Evolutionary conservation across 1,284 basidiomycete species (phyloP).

Genomic region (Coniferiporia sulphurascens): DNA sequence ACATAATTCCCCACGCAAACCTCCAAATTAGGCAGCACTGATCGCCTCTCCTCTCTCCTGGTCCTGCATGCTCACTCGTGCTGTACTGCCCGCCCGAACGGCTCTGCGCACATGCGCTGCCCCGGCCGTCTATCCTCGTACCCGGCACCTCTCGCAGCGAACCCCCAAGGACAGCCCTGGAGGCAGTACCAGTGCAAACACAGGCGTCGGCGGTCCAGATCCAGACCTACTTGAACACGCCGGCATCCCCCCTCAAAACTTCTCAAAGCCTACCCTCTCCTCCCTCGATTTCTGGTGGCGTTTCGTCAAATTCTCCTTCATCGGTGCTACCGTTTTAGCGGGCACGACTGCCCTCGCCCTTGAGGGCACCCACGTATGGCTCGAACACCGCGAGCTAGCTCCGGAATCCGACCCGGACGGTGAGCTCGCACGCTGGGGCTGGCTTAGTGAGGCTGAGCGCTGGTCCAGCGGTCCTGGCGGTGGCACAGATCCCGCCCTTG

Average conservation of each 20-base stretch:
- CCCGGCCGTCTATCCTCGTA: background rate
- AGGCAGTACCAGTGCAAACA: background rate
- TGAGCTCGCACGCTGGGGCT: constrained; percentile 60
- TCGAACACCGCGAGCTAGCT: constrained; percentile 59
- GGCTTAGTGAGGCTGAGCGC: constrained; percentile 64
- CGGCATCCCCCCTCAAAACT: constrained; percentile 30
- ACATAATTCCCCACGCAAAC: no score
- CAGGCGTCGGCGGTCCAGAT: background rate
- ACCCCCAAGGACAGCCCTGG: background rate
- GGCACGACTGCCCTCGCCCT: constrained; percentile 40
- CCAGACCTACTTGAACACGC: background rate
- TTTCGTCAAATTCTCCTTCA: constrained; percentile 35
- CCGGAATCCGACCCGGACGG: constrained; percentile 42
- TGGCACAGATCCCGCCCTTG: constrained; percentile 72
- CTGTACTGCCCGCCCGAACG: background rate
- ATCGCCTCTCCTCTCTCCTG: no score
- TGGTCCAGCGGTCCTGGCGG: constrained; percentile 71
- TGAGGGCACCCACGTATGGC: constrained; percentile 64
- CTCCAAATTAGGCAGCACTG: no score
- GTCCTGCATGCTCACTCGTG: no score
- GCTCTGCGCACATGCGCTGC: background rate
- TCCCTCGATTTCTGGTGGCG: constrained; percentile 36
- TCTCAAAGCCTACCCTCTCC: constrained; percentile 31
- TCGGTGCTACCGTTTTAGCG: constrained; percentile 36
- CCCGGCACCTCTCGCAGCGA: background rate